A percentile compares a stretch with the other conserved stretches of the same genome.
phyloP scores from a whole-genome alignment of 805 yeast genomes.

The Starmera caribaea region DNA sequence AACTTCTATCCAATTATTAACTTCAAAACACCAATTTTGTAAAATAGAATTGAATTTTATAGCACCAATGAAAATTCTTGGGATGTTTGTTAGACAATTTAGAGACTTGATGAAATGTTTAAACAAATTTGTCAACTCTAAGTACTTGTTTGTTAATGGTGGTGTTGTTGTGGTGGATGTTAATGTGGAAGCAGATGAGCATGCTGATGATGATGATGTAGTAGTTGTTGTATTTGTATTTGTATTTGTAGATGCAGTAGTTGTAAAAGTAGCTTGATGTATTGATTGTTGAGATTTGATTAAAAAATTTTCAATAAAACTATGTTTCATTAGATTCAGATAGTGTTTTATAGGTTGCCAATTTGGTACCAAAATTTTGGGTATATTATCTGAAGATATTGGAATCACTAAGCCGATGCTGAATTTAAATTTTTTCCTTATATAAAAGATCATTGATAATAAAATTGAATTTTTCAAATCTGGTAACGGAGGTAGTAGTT shows the following conservation, averaged over 20 bases:
- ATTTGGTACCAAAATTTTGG: slow-evolving; percentile 20
- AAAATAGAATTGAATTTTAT: slow-evolving; percentile 18
- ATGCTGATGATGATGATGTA: too few species aligned
- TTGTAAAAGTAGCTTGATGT: too few species aligned
- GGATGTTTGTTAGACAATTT: slow-evolving; percentile 21
- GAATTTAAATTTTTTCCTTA: slow-evolving; percentile 15
- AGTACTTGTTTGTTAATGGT: slow-evolving; percentile 4
- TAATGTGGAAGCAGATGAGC: neutral
- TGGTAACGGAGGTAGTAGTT: slow-evolving; percentile 19
- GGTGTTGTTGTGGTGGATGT: neutral
- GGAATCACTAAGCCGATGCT: slow-evolving; percentile 26
- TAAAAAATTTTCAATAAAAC: slow-evolving; percentile 15
- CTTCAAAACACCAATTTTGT: slow-evolving; percentile 28
- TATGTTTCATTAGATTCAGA: slow-evolving; percentile 19
- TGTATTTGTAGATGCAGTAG: neutral
- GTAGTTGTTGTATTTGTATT: too few species aligned
- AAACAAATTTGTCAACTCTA: slow-evolving; percentile 18
- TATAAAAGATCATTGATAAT: slow-evolving; percentile 24
- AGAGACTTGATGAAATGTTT: slow-evolving; percentile 22
- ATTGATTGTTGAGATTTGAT: neutral
- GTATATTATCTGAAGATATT: slow-evolving; percentile 14
- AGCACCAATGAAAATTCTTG: slow-evolving; percentile 27
- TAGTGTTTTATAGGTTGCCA: slow-evolving; percentile 23
- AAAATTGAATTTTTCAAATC: slow-evolving; percentile 20
- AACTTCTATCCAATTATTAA: slow-evolving; percentile 31